Percentiles rank a stretch among this genome's conserved stretches.
These are phyloP conservation scores for Penicillium longicatenatum DNA, from an alignment of 495 filamentous ascomycete species.

Conservation along the genomic window DNA sequence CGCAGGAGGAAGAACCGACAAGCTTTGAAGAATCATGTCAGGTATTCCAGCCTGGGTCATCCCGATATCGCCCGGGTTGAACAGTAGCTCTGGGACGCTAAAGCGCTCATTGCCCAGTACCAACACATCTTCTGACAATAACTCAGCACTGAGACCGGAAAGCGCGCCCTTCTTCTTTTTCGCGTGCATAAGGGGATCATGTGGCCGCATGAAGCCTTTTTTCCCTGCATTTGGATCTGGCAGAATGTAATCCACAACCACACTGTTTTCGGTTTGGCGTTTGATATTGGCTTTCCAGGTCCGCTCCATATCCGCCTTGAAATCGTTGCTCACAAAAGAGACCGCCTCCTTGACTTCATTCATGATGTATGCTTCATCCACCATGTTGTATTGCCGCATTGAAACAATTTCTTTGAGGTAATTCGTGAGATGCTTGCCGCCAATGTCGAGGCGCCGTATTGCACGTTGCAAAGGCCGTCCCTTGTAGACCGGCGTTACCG, in stretches of 20 bases:
- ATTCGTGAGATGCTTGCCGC: constrained; percentile 94
- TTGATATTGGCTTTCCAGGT: constrained; percentile 79
- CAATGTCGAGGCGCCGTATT: constrained; percentile 85
- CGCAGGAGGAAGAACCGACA: constrained; percentile 73
- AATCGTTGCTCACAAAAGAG: constrained; percentile 81
- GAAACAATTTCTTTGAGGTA: constrained; percentile 89
- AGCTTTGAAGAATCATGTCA: constrained; percentile 76
- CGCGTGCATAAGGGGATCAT: constrained; percentile 64
- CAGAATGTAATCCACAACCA: constrained; percentile 89
- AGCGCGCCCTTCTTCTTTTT: constrained; percentile 59
- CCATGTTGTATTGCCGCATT: constrained; percentile 89
- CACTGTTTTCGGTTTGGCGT: constrained; percentile 57
- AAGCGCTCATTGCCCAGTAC: constrained; percentile 93
- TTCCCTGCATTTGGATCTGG: constrained; percentile 82
- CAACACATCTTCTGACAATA: constrained; percentile 74
- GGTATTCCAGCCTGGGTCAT: constrained; percentile 82
- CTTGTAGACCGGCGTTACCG: constrained; percentile 81
- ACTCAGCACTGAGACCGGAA: constrained; percentile 53
- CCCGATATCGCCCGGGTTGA: constrained; percentile 83
- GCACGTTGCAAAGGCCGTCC: constrained; percentile 79
- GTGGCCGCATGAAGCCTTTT: constrained; percentile 73
- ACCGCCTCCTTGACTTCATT: constrained; percentile 93
- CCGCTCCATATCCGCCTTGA: constrained; percentile 74
- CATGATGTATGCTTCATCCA: constrained; percentile 87
- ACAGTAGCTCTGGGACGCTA: constrained; percentile 84